Percentiles rank a stretch among this genome's conserved stretches.
phyloP scores from a whole-genome alignment of 2,329 filamentous ascomycete species.

The Dryadomyces quercus-mongolicae region DNA sequence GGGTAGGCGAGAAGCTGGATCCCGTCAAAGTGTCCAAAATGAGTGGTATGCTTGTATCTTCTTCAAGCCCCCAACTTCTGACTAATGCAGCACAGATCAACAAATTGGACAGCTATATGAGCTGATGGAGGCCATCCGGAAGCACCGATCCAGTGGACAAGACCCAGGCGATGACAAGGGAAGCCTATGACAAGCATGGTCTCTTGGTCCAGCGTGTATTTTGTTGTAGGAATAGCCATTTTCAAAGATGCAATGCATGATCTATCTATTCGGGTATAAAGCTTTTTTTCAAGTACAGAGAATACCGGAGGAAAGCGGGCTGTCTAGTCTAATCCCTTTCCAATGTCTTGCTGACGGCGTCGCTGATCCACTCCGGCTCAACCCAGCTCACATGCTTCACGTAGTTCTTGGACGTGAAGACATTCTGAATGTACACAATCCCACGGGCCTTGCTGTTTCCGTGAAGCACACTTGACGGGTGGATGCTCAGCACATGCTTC shows the following conservation, averaged over 20 bases:
- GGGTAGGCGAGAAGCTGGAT: slow-evolving; percentile 78
- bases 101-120: slow-evolving; percentile 91
- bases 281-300: not conserved
- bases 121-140: slow-evolving; percentile 70
- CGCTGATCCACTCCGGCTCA: slow-evolving; percentile 46
- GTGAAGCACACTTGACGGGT: slow-evolving; percentile 50
- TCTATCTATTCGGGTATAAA: not conserved
- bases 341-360: slow-evolving; percentile 19
- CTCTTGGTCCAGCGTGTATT: no score
- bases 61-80: not conserved
- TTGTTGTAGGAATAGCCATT: not conserved
- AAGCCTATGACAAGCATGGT: not conserved
- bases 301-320: not conserved
- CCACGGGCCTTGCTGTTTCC: slow-evolving; percentile 48
- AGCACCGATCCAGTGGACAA: slow-evolving; percentile 16
- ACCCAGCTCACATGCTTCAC: slow-evolving; percentile 54
- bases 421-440: slow-evolving; percentile 57
- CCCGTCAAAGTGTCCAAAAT: slow-evolving; percentile 77
- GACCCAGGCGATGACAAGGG: not conserved
- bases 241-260: no score
- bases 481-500: slow-evolving; percentile 48
- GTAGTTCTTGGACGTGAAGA: slow-evolving; percentile 55
- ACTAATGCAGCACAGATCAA: slow-evolving; percentile 49
- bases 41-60: slow-evolving; percentile 55
- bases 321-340: not conserved